Evolutionary conservation across 352 stramenopile species (phyloP), one percentile per base, ranked within the genome.

Genomic region (Peronospora destructor): DNA sequence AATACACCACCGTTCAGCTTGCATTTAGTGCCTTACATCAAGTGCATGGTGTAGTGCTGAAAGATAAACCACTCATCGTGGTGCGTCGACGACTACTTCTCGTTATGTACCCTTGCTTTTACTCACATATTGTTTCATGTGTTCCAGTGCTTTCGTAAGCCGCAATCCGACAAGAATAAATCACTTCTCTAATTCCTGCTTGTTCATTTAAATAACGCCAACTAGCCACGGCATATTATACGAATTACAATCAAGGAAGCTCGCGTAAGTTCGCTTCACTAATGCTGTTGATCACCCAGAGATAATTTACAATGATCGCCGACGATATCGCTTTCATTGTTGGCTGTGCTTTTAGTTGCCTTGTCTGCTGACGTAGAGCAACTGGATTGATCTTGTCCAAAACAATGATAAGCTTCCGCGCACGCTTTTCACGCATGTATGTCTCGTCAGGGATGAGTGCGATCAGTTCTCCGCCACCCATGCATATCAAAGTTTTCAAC

Each of bases 281-380:
- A 54, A 93, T 88, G 53, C 79, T 91, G 64, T 91, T 86, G 41
- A 93, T 75, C 29, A 93, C 64, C 82, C 82, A 93, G 53, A 89
- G 66, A 58, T 91, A 93, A 59, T 81, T 89, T 33, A 93, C 77
- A 53, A 88, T 78, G 14, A 66, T 53, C 33, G 72, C 64, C 32
- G 58, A 46, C 2, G 45, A 51, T 6, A 82, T 43, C n/a, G 39
- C 33, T 36, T 70, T 70, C 8, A 89, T 43, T 41, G 82, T 62
- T 21, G 66, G 62, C 30, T 73, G 46, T 6, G 56, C 45, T 34
- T 54, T 69, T n/a, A 89, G 45, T 9, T 69, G 36, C 49, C 49
- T 69, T 33, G 68, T 61, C 23, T 65, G 49, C 34, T 75, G 63
- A 19, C 70, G 65, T 19, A 87, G 49, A 48, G 71, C 70, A n/a